Evolutionary conservation across 805 yeast species (phyloP), one percentile per base, ranked within the genome.

Genomic region (Yamadazyma paraphyllophila): DNA sequence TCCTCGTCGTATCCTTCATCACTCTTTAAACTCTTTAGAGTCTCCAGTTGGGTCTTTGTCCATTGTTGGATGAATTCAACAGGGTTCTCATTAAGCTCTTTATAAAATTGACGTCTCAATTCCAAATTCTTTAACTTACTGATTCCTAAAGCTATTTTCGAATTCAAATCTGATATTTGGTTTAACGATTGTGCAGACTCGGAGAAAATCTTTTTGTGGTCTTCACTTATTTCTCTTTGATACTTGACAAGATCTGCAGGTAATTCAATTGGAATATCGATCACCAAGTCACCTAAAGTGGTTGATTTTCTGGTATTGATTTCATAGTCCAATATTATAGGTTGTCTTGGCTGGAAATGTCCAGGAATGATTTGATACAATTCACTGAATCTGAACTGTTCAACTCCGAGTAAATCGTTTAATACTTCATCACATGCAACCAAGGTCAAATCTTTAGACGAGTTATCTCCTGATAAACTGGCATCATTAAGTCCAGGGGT

Each of bases 1-100:
- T 91, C 97, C 67, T 92, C 97, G 60, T 83, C 83, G 65, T 83
- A 86, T 8, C 91, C 92, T 56, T 87, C 94, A 52, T 94, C 98
- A 53, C 96, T 90, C 48, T 89, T 79, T 52, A 94, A 74, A 11
- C 92, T 86, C 66, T 86, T 90, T 58, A 94, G 74, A 39, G 92
- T 87, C 48, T 89, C 88, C 12, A 89, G 74, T 63, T 94, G 96
- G 36, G 89, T 83, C 36, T 82, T 85, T 50, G 83, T 72, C 78
- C 96, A 87, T 42, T 80, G 76, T 45, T 83, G 73, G 54, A 94
- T 67, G 56, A 89, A 88, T 17, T 75, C 75, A 3, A 82, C 84
- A 0, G 99, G 98, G 58, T 91, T 82, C 38, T 83, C 76, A 34
- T 87, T 74, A 48, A 94, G 71, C 50, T 82, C 82, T 29, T 80